Percentiles rank a stretch among this genome's conserved stretches.
These are phyloP conservation scores for Dictyostelium citrinum DNA, from an alignment of 78 protist species.

Conservation along the genomic window DNA sequence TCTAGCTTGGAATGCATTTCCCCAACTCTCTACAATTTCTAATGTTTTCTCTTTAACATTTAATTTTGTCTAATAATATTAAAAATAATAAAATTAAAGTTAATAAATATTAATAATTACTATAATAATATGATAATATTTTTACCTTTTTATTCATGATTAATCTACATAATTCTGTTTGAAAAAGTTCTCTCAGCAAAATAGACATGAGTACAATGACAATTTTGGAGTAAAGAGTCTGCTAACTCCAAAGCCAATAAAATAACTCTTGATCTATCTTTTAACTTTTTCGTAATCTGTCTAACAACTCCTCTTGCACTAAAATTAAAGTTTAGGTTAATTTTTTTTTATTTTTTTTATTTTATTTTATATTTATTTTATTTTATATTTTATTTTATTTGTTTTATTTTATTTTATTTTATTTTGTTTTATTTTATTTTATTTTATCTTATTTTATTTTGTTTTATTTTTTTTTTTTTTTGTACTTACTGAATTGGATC, in stretches of 20 bases:
- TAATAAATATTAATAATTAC: neutral
- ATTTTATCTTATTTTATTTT: no score
- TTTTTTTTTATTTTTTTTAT: no score
- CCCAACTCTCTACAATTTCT: slow-evolving; percentile 59
- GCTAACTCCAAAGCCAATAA: slow-evolving; percentile 62
- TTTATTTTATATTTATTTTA: no score
- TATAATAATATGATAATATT: neutral
- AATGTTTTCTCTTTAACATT: slow-evolving; percentile 71
- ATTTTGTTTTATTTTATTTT: no score
- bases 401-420: neutral
- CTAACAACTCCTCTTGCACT: slow-evolving; percentile 74
- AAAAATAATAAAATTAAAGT: neutral
- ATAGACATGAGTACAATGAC: slow-evolving; percentile 62
- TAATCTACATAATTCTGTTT: slow-evolving; percentile 42
- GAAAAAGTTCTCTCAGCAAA: slow-evolving; percentile 61
- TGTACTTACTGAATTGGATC: slow-evolving; percentile 49
- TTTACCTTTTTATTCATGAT: slow-evolving; percentile 64
- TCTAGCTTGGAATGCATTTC: slow-evolving; percentile 46
- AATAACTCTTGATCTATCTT: slow-evolving; percentile 72
- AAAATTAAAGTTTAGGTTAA: neutral
- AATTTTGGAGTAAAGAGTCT: slow-evolving; percentile 61
- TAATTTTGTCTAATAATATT: slow-evolving; percentile 38
- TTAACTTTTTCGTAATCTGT: slow-evolving; percentile 44
- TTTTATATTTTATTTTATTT: no score
- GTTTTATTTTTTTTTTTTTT: neutral